Evolutionary conservation across 2,329 filamentous ascomycete species (phyloP).

Genomic region (Gaeumannomyces tritici): DNA sequence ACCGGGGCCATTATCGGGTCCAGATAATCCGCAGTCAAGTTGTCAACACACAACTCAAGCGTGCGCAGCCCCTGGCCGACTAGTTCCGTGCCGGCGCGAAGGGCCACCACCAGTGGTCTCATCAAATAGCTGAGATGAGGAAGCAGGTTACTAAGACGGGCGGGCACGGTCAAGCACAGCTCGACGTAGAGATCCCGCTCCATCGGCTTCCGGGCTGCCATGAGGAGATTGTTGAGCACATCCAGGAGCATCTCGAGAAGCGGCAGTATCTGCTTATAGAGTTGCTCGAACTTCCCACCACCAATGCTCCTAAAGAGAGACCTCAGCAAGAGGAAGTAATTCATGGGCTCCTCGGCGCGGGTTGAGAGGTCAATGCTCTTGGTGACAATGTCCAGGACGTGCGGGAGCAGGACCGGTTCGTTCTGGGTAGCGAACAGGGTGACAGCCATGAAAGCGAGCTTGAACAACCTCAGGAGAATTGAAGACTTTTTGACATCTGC

Average conservation of each 20-base stretch:
- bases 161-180: slow-evolving; percentile 89
- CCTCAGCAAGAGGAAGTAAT: slow-evolving; percentile 89
- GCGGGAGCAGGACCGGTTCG: slow-evolving; percentile 87
- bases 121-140: slow-evolving; percentile 95
- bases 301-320: slow-evolving; percentile 95
- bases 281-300: slow-evolving; percentile 90
- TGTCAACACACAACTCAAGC: slow-evolving; percentile 93
- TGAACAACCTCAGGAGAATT: slow-evolving; percentile 88
- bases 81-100: slow-evolving; percentile 84
- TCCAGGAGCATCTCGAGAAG: slow-evolving; percentile 95
- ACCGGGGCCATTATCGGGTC: slow-evolving; percentile 99
- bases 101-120: slow-evolving; percentile 90
- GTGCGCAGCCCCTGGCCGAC: slow-evolving; percentile 91
- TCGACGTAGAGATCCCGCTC: slow-evolving; percentile 97
- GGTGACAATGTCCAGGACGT: slow-evolving; percentile 94
- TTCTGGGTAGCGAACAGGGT: slow-evolving; percentile 92
- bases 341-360: slow-evolving; percentile 93
- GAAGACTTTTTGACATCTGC: slow-evolving; percentile 87
- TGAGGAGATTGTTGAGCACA: slow-evolving; percentile 87
- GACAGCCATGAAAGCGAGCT: slow-evolving; percentile 98
- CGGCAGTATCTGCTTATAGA: slow-evolving; percentile 96
- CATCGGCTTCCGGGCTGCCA: slow-evolving; percentile 80
- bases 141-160: slow-evolving; percentile 83
- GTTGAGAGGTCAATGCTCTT: slow-evolving; percentile 95
- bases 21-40: slow-evolving; percentile 92